Conservation (phyloP, 2,329 filamentous ascomycete species). For the Diaporthe sp. region DNA sequence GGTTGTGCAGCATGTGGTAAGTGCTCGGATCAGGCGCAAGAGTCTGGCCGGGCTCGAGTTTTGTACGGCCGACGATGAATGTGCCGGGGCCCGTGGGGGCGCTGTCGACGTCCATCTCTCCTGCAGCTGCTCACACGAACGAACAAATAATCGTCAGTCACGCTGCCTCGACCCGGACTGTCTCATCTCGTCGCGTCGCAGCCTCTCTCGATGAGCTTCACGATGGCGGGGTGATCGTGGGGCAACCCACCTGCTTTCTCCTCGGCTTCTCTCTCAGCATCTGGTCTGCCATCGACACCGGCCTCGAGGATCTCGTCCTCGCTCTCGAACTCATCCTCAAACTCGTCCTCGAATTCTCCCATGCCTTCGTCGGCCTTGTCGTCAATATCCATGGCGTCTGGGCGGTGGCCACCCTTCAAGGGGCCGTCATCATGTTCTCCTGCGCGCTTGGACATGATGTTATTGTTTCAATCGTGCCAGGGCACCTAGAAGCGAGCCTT, state of each 20-base stretch:
- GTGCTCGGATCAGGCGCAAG: constrained; percentile 92
- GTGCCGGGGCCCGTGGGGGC: constrained; percentile 73
- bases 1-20: constrained; percentile 96
- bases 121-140: constrained; percentile 40
- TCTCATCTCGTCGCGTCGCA: background rate
- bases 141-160: background rate
- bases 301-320: constrained; percentile 93
- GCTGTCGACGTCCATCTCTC: constrained; percentile 88
- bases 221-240: background rate
- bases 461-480: background rate
- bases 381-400: constrained; percentile 75
- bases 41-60: constrained; percentile 90
- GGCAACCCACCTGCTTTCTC: constrained; percentile 74
- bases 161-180: background rate
- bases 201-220: background rate
- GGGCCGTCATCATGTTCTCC: constrained; percentile 64
- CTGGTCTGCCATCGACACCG: constrained; percentile 91
- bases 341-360: constrained; percentile 95
- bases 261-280: constrained; percentile 92
- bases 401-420: constrained; percentile 72
- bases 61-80: constrained; percentile 95
- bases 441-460: constrained; percentile 71
- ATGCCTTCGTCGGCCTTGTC: constrained; percentile 68
- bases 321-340: constrained; percentile 90
- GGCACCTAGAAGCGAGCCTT: too few relatives aligned